Base-by-base conservation (phyloP, 1,139 yeast genomes). In the Pneumocystis wakefieldiae region DNA sequence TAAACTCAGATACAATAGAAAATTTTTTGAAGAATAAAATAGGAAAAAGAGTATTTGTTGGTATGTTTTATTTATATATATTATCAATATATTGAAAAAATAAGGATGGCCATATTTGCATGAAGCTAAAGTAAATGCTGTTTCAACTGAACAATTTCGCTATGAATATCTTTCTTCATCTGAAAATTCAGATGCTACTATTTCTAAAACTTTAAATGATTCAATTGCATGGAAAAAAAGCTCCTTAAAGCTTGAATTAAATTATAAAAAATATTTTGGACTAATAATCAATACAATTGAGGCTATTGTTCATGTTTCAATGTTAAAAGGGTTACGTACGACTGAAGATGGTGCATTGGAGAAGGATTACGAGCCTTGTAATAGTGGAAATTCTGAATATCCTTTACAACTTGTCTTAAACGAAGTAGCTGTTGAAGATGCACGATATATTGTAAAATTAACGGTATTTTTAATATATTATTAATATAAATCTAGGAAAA, bases 321-420 rank as follows among this genome's bases (percentile, higher is more conserved):
- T 85, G 8, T 87, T 91, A n/a, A 81, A 83, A 67, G 98, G 98
- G 14, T 76, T 92, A 70, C 80, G 80, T 61, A 83, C 96, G 72
- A 79, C 80, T 59, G 74, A 77, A 1, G 80, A 80, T 59, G 98
- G 99, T 65, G 91, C 96, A 0, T 85, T 81, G 68, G 83, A 83
- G 42, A 91, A 92, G 74, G 76, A 76, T 32, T 77, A 71, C 64
- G 69, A 65, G 6, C 80, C 86, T 0, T 84, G 77, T 68, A 76
- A 83, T 1, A 77, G 78, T 42, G 78, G 78, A 0, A 75, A 80
- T 28, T 61, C 62, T 3, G 74, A 77, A 17, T 84, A 80, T 70
- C 96, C 98, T 15, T 73, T 87, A 59, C 95, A 90, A 72, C 76
- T 89, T 60, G 78, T 91, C 68, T 95, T 92, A 12, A 88, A 87